A percentile compares a stretch with the other conserved stretches of the same genome.
Conservation (phyloP, 768 basidiomycete genomes). For the Asterophora parasitica region DNA sequence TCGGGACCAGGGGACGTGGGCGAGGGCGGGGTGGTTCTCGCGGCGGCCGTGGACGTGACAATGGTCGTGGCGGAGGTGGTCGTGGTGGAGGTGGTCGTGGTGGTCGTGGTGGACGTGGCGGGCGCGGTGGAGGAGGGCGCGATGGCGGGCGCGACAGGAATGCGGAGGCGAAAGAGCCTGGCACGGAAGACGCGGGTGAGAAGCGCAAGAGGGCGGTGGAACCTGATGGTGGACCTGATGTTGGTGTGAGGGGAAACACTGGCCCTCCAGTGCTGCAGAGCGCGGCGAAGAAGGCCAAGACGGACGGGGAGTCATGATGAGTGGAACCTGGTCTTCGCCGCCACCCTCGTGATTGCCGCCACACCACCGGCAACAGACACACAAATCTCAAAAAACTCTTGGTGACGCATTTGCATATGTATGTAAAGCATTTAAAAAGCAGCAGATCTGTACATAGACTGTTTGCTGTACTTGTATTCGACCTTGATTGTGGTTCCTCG, state of each 20-base stretch:
- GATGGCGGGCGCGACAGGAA: constrained; percentile 34
- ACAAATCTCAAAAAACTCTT: background rate
- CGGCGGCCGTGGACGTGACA: constrained; percentile 17
- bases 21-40: constrained; percentile 19
- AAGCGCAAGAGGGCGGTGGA: constrained; percentile 77
- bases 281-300: constrained; percentile 40
- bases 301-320: constrained; percentile 27
- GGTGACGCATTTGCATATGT: background rate
- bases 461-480: constrained; percentile 12
- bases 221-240: constrained; percentile 71
- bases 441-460: background rate
- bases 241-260: constrained; percentile 56
- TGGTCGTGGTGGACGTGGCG: constrained; percentile 33
- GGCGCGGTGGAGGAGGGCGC: constrained; percentile 38
- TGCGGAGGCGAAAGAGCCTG: constrained; percentile 29
- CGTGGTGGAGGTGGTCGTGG: constrained; percentile 41
- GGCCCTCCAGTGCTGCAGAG: constrained; percentile 49
- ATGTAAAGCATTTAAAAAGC: background rate
- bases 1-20: constrained; percentile 18
- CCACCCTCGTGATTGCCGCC: no score
- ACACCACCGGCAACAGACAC: no score
- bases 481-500: background rate
- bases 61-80: constrained; percentile 24
- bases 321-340: background rate
- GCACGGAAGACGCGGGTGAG: constrained; percentile 52